Conservation (phyloP, 2,329 filamentous ascomycete genomes). For the Pseudogymnoascus destructans region DNA sequence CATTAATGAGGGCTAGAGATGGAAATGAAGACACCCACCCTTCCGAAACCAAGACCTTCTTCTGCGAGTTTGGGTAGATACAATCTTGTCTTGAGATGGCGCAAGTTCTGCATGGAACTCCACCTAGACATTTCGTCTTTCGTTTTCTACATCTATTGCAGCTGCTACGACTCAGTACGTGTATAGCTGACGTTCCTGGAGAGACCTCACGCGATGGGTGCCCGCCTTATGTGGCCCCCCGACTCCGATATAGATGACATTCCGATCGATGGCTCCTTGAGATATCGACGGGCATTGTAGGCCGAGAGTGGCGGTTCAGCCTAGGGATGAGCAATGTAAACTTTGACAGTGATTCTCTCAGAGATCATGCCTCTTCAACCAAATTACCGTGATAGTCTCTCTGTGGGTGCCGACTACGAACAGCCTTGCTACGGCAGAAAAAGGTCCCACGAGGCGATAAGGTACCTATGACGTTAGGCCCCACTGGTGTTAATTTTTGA, state of each 20-base stretch:
- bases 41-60: constrained; percentile 17
- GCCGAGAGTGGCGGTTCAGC: not conserved
- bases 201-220: not conserved
- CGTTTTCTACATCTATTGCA: constrained; percentile 19
- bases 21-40: constrained; percentile 11
- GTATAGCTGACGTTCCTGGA: not conserved
- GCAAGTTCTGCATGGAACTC: constrained; percentile 17
- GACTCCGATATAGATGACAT: not conserved
- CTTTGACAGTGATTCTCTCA: not conserved
- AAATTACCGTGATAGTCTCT: not conserved
- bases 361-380: not conserved
- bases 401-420: not conserved
- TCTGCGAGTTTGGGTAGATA: constrained; percentile 16
- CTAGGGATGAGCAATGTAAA: not conserved
- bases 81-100: constrained; percentile 13
- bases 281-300: constrained; percentile 7
- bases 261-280: constrained; percentile 6
- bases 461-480: not conserved
- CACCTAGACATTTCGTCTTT: constrained; percentile 20
- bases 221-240: not conserved
- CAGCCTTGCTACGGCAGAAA: constrained; percentile 3
- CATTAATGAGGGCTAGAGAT: not conserved
- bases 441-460: not conserved
- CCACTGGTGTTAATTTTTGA: not conserved
- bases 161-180: constrained; percentile 11